A percentile compares a stretch with the other conserved stretches of the same genome.
Evolutionary conservation across 1,284 basidiomycete genomes (phyloP).

Genomic region (Hemileia vastatrix): DNA sequence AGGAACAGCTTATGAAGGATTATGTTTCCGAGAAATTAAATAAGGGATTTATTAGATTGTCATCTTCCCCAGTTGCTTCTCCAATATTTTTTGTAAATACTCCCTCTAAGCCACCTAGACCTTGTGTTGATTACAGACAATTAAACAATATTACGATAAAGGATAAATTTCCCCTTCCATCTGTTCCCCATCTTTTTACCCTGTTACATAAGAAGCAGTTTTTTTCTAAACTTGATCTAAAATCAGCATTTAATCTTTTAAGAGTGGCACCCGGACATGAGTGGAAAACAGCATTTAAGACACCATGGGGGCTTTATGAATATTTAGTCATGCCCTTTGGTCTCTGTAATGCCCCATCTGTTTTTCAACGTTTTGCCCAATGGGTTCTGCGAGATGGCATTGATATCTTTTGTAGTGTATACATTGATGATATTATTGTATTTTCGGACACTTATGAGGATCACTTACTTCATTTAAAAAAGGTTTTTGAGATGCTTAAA

Average conservation of each 20-base stretch:
- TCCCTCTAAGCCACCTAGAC: constrained; percentile 19
- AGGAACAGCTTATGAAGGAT: background rate
- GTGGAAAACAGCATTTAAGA: constrained; percentile 11
- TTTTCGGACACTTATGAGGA: constrained; percentile 4
- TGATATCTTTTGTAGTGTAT: constrained; percentile 13
- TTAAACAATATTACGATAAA: constrained; percentile 30
- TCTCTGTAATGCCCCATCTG: constrained; percentile 1
- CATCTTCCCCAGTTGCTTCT: constrained; percentile 3
- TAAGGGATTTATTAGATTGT: constrained; percentile 7
- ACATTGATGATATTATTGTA: constrained; percentile 13
- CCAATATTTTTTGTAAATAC: constrained; percentile 10
- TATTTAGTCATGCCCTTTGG: constrained; percentile 11
- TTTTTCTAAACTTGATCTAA: constrained; percentile 15
- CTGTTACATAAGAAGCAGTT: constrained; percentile 4
- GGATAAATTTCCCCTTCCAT: constrained; percentile 5
- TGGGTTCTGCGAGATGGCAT: constrained; percentile 1
- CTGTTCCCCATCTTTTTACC: background rate
- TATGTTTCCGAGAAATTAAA: background rate
- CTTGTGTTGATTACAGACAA: constrained; percentile 44
- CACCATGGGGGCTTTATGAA: constrained; percentile 9
- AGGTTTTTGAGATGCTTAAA: background rate
- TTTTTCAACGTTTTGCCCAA: constrained; percentile 10
- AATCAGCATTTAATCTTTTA: constrained; percentile 14
- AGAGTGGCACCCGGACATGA: background rate
- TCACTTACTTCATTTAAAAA: background rate